These are phyloP conservation scores for Acanthamoeba lenticulata DNA, from an alignment of 208 protist species.

Conservation along the genomic window DNA sequence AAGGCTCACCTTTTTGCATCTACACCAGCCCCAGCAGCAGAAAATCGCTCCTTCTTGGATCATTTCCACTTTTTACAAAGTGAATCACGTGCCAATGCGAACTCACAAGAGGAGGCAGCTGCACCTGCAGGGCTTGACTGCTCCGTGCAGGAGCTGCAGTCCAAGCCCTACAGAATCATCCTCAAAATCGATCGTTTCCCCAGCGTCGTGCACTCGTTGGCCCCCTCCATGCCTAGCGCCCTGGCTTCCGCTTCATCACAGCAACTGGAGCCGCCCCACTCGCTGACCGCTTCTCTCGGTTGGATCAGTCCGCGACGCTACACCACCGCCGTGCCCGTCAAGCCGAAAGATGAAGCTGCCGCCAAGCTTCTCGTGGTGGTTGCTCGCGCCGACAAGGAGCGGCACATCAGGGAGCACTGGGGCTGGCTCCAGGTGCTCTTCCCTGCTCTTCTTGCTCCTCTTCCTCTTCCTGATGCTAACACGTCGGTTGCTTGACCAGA, in stretches of 20 bases:
- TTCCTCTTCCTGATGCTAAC: not conserved
- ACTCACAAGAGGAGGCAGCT: not conserved
- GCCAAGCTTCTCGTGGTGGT: constrained; percentile 19
- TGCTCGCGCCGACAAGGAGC: constrained; percentile 30
- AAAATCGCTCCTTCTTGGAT: not conserved
- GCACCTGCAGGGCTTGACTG: not conserved
- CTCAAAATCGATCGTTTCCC: constrained; percentile 15
- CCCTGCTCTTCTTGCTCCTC: no score
- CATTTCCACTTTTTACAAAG: not conserved
- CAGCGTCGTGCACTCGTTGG: not conserved
- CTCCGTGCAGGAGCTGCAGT: not conserved
- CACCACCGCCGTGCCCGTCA: not conserved
- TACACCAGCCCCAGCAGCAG: not conserved
- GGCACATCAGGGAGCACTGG: constrained; percentile 14
- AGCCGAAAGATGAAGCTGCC: not conserved
- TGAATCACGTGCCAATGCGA: not conserved
- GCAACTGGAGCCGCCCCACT: not conserved
- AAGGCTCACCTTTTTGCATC: not conserved
- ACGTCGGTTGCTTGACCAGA: not conserved
- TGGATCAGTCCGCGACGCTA: not conserved
- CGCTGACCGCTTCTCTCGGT: not conserved
- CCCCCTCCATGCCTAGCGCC: not conserved
- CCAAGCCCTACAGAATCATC: constrained; percentile 15
- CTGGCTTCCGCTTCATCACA: not conserved
- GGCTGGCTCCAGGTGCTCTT: constrained; percentile 43